Evolutionary conservation across 1,284 basidiomycete genomes (phyloP).

Genomic region (Naganishia sp.): DNA sequence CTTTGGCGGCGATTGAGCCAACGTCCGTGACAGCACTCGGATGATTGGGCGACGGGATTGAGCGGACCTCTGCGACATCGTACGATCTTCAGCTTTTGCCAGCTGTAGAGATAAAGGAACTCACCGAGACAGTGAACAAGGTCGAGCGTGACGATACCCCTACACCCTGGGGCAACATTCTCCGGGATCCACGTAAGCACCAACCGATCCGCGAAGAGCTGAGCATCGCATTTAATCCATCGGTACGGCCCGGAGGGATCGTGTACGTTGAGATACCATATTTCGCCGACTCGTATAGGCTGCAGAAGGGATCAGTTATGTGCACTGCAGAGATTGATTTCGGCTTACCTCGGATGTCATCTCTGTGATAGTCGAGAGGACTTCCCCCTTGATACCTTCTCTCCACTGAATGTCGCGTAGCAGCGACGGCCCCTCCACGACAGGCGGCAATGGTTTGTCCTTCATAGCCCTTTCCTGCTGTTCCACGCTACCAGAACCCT

Average conservation of each 20-base stretch:
- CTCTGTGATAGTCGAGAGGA: slow-evolving; percentile 28
- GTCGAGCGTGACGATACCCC: slow-evolving; percentile 78
- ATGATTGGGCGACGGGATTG: slow-evolving; percentile 73
- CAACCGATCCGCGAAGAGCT: slow-evolving; percentile 75
- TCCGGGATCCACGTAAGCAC: slow-evolving; percentile 78
- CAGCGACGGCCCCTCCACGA: not conserved
- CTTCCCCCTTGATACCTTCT: slow-evolving; percentile 6
- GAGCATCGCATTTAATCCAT: slow-evolving; percentile 81
- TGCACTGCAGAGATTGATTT: no score
- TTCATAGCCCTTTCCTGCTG: not conserved
- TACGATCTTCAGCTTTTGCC: slow-evolving; percentile 7
- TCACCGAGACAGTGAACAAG: slow-evolving; percentile 67
- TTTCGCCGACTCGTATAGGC: slow-evolving; percentile 75
- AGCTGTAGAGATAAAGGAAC: slow-evolving; percentile 6
- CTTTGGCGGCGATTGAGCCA: slow-evolving; percentile 72
- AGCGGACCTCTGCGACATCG: slow-evolving; percentile 65
- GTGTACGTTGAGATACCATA: slow-evolving; percentile 90
- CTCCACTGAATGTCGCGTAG: not conserved
- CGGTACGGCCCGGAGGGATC: slow-evolving; percentile 65
- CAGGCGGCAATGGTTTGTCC: slow-evolving; percentile 24
- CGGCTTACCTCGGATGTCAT: slow-evolving; percentile 29
- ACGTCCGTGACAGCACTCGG: slow-evolving; percentile 76
- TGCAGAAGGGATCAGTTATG: no score
- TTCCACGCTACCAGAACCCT: not conserved
- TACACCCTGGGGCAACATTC: slow-evolving; percentile 60